Conservation (phyloP, 2,329 filamentous ascomycete species). For the Sclerotinia subarctica region DNA sequence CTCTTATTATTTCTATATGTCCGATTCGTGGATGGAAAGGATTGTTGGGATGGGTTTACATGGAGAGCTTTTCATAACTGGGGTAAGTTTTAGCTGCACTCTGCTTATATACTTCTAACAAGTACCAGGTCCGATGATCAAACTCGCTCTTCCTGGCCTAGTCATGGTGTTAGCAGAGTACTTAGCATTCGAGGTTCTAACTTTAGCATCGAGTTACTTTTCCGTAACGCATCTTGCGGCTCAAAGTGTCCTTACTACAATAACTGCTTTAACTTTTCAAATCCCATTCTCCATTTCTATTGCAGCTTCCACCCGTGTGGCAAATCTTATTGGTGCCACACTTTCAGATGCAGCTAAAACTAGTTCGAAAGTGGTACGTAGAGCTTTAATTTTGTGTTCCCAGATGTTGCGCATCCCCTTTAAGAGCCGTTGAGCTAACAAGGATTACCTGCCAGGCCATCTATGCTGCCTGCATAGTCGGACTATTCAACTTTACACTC, state of each 20-base stretch:
- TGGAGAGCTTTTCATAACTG: constrained; percentile 68
- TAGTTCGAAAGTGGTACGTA: constrained; percentile 63
- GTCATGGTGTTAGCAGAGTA: constrained; percentile 94
- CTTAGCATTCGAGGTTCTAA: constrained; percentile 88
- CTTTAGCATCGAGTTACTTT: constrained; percentile 76
- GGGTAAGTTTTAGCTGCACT: constrained; percentile 41
- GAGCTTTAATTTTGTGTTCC: background rate
- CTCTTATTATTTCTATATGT: constrained; percentile 72
- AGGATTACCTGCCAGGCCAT: constrained; percentile 47
- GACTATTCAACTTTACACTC: constrained; percentile 71
- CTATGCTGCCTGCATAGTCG: constrained; percentile 64
- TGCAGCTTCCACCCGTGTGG: constrained; percentile 81
- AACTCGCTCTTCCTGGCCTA: constrained; percentile 81
- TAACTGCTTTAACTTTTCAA: constrained; percentile 80
- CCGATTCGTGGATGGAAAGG: constrained; percentile 63
- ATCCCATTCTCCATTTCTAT: constrained; percentile 90
- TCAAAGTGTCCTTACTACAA: constrained; percentile 77
- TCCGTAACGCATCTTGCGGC: constrained; percentile 78
- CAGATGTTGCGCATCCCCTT: background rate
- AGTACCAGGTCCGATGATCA: constrained; percentile 66
- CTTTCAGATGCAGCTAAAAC: constrained; percentile 77
- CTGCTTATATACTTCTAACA: constrained; percentile 21
- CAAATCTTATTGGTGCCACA: constrained; percentile 86
- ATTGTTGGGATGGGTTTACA: constrained; percentile 82
- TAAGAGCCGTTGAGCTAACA: constrained; percentile 7